These are phyloP conservation scores for Trypanosoma platydactyli DNA, from an alignment of 208 protist species.

Conservation along the genomic window DNA sequence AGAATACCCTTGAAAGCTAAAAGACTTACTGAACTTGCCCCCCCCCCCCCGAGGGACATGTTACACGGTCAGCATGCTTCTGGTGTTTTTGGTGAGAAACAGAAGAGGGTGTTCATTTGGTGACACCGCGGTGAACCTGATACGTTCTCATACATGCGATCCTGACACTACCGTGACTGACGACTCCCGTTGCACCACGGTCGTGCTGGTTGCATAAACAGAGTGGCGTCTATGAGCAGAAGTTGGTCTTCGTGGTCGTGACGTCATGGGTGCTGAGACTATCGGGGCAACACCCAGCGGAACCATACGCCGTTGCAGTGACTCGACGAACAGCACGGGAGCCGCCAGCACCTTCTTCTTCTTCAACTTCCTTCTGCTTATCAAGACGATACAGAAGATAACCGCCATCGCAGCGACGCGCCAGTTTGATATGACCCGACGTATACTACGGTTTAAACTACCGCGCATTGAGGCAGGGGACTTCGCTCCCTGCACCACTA, in stretches of 20 bases:
- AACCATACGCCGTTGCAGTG: not conserved
- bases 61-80: not conserved
- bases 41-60: too few relatives aligned
- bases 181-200: not conserved
- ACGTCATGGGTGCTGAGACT: not conserved
- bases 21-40: too few relatives aligned
- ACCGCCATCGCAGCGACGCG: constrained; percentile 5
- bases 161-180: too few relatives aligned
- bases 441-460: not conserved
- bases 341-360: not conserved
- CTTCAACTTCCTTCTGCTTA: not conserved
- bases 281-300: not conserved
- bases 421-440: constrained; percentile 4
- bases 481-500: not conserved
- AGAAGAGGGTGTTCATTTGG: not conserved
- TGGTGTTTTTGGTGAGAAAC: not conserved
- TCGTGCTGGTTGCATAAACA: not conserved
- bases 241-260: not conserved
- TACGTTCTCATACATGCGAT: too few relatives aligned
- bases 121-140: too few relatives aligned
- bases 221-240: constrained; percentile 2
- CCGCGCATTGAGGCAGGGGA: too few relatives aligned
- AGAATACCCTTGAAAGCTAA: too few relatives aligned
- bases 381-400: constrained; percentile 3
- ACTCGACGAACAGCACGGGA: not conserved